A percentile compares a stretch with the other conserved stretches of the same genome.
Evolutionary conservation across 2,329 filamentous ascomycete species (phyloP).

Genomic region (Cladophialophora chaetospira): DNA sequence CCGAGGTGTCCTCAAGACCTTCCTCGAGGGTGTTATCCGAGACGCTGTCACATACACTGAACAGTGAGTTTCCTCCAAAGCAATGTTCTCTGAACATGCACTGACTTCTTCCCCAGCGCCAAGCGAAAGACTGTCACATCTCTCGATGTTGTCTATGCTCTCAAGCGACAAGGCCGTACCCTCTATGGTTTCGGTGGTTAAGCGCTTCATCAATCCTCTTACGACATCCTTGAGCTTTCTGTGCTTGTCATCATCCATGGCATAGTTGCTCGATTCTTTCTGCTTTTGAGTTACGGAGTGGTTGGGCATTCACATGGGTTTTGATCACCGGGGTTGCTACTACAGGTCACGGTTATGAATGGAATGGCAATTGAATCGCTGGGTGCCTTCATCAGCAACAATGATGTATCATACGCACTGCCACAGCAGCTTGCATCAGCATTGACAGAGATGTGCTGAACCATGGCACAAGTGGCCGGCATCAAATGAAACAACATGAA

Average conservation of each 20-base stretch:
- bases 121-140: slow-evolving; percentile 57
- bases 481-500: slow-evolving; percentile 21
- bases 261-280: slow-evolving; percentile 21
- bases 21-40: slow-evolving; percentile 79
- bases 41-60: slow-evolving; percentile 80
- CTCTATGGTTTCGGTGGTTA: slow-evolving; percentile 88
- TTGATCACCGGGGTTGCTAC: slow-evolving; percentile 26
- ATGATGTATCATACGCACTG: slow-evolving; percentile 32
- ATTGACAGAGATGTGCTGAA: slow-evolving; percentile 25
- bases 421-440: slow-evolving; percentile 25
- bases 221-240: slow-evolving; percentile 20
- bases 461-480: slow-evolving; percentile 23
- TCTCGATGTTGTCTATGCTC: slow-evolving; percentile 63
- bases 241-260: slow-evolving; percentile 20
- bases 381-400: slow-evolving; percentile 18
- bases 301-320: slow-evolving; percentile 31
- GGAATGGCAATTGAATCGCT: slow-evolving; percentile 28
- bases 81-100: slow-evolving; percentile 58
- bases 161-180: slow-evolving; percentile 68
- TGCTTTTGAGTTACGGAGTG: slow-evolving; percentile 31
- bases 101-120: slow-evolving; percentile 72
- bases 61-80: slow-evolving; percentile 55
- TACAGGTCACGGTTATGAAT: slow-evolving; percentile 30
- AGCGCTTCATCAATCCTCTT: slow-evolving; percentile 35
- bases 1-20: slow-evolving; percentile 76